Evolutionary conservation across 148 eudicot species (phyloP).

Genomic region (Rhododendron griersonianum): DNA sequence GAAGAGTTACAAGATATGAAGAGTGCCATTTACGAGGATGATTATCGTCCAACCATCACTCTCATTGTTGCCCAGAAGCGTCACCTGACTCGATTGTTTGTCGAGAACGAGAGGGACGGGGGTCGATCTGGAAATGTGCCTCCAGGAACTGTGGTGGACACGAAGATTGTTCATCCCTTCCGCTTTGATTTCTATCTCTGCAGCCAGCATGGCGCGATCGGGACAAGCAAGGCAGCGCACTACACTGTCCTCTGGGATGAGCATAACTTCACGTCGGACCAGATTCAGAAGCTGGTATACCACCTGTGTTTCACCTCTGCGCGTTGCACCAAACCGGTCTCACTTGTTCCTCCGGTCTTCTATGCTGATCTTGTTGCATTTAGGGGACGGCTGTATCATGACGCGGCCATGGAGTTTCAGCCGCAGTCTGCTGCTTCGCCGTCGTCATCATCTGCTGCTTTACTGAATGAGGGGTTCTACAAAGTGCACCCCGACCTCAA

Average conservation of each 20-base stretch:
- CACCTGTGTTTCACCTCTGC: slow-evolving; percentile 50
- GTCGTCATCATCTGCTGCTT: not conserved
- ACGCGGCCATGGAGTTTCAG: slow-evolving; percentile 23
- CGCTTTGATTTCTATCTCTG: slow-evolving; percentile 34
- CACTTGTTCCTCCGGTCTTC: slow-evolving; percentile 50
- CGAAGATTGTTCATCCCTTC: slow-evolving; percentile 24
- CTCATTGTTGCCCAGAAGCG: slow-evolving; percentile 36
- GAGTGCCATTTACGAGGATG: slow-evolving; percentile 7
- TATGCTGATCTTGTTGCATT: slow-evolving; percentile 55
- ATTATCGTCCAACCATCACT: slow-evolving; percentile 30
- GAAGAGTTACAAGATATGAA: slow-evolving; percentile 30
- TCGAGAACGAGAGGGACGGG: slow-evolving; percentile 15
- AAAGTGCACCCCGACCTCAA: not conserved
- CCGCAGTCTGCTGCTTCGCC: slow-evolving; percentile 14
- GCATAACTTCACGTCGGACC: slow-evolving; percentile 33
- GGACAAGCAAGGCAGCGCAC: slow-evolving; percentile 54
- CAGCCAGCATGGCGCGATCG: slow-evolving; percentile 44
- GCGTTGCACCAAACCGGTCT: slow-evolving; percentile 47
- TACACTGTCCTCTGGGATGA: slow-evolving; percentile 42
- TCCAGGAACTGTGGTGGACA: slow-evolving; percentile 45
- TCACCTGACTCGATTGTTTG: slow-evolving; percentile 34
- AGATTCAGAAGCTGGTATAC: slow-evolving; percentile 41
- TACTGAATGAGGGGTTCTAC: not conserved
- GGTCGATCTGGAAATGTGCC: slow-evolving; percentile 23
- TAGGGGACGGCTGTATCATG: slow-evolving; percentile 45